Percentiles rank a stretch among this genome's conserved stretches.
Evolutionary conservation across 2,329 filamentous ascomycete species (phyloP).

Genomic region (Clonostachys sp.): DNA sequence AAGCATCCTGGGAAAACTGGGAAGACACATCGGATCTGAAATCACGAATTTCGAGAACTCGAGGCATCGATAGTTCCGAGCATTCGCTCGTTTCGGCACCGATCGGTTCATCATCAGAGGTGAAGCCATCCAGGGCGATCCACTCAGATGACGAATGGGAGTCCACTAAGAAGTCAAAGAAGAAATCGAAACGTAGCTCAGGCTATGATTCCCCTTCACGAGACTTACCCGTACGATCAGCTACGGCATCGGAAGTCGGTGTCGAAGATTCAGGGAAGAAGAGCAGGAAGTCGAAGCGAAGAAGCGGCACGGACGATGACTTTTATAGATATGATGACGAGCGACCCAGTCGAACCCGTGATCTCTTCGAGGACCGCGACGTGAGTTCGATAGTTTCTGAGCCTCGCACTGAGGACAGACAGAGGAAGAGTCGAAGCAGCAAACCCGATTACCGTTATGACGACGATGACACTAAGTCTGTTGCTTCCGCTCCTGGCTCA

Average conservation of each 20-base stretch:
- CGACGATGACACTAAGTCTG: slow-evolving; percentile 44
- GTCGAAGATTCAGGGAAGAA: slow-evolving; percentile 27
- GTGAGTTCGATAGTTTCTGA: slow-evolving; percentile 45
- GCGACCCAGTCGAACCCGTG: slow-evolving; percentile 29
- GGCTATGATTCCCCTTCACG: slow-evolving; percentile 21
- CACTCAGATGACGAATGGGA: slow-evolving; percentile 27
- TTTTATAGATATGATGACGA: slow-evolving; percentile 24
- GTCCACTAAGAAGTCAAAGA: slow-evolving; percentile 23
- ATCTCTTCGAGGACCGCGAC: slow-evolving; percentile 39
- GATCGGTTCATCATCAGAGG: slow-evolving; percentile 18
- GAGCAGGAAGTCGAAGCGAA: slow-evolving; percentile 32
- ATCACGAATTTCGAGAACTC: slow-evolving; percentile 21
- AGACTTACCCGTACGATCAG: slow-evolving; percentile 24
- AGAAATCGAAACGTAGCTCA: slow-evolving; percentile 19
- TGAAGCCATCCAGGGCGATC: slow-evolving; percentile 3
- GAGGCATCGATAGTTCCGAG: slow-evolving; percentile 16
- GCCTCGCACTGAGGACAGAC: slow-evolving; percentile 22
- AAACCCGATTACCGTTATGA: slow-evolving; percentile 26
- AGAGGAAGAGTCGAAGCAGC: slow-evolving; percentile 5
- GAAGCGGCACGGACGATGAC: slow-evolving; percentile 26
- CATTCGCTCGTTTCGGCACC: slow-evolving; percentile 17
- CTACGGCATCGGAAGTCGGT: slow-evolving; percentile 29
- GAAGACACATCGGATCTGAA: slow-evolving; percentile 21
- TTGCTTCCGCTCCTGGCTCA: slow-evolving; percentile 26
- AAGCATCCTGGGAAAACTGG: slow-evolving; percentile 13